These are phyloP conservation scores for Podospora anserina DNA, from an alignment of 495 filamentous ascomycete genomes.

Conservation along the genomic window DNA sequence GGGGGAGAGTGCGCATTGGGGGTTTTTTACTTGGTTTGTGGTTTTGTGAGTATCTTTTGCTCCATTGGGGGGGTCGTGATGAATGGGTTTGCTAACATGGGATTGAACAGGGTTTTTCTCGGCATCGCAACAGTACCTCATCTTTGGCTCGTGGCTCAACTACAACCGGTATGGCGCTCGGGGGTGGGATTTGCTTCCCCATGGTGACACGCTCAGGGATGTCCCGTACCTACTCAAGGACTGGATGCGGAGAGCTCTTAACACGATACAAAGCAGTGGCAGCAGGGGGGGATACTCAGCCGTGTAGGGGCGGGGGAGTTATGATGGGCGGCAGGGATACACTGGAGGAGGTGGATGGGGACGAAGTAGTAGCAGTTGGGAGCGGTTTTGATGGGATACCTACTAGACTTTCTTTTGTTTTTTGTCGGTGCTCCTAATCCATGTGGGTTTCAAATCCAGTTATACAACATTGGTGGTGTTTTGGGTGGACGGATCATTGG, in stretches of 20 bases:
- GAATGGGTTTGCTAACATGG: conserved; percentile 10
- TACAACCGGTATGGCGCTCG: conserved; percentile 94
- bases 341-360: neutral
- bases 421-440: neutral
- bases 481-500: neutral
- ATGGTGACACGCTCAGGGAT: conserved; percentile 88
- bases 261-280: conserved; percentile 73
- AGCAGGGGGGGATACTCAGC: conserved; percentile 91
- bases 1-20: conserved; percentile 58
- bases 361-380: neutral
- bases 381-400: neutral
- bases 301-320: conserved; percentile 53
- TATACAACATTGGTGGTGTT: neutral
- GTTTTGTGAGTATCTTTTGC: conserved; percentile 70
- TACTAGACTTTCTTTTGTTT: neutral
- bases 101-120: conserved; percentile 67
- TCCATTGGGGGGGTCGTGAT: no score
- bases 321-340: neutral
- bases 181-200: conserved; percentile 93
- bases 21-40: conserved; percentile 96
- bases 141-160: conserved; percentile 98
- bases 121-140: conserved; percentile 83
- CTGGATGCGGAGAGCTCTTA: conserved; percentile 73
- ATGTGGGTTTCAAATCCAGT: neutral
- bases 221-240: conserved; percentile 90